Percentiles rank a stretch among this genome's conserved stretches.
Evolutionary conservation across 345 rosid species (phyloP).

Genomic region (Syzygium grande): DNA sequence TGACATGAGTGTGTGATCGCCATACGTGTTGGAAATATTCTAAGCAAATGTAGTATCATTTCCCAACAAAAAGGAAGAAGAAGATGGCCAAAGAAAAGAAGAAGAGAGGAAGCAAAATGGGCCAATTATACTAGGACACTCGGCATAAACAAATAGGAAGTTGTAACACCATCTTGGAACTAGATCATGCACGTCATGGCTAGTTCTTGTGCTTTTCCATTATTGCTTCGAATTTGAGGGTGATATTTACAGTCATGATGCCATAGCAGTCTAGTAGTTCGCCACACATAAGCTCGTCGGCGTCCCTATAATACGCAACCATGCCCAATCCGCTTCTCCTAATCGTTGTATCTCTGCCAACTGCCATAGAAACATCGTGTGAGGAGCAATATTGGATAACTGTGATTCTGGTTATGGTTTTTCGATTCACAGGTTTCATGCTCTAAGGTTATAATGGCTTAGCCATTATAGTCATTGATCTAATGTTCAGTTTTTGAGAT

Average conservation of each 20-base stretch:
- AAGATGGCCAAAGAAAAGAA: not conserved
- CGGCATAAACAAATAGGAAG: not conserved
- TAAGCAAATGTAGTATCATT: not conserved
- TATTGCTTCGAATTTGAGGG: not conserved
- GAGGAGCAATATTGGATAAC: not conserved
- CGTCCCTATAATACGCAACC: slow-evolving; percentile 49
- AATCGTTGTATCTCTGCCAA: slow-evolving; percentile 41
- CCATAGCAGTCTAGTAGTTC: slow-evolving; percentile 32
- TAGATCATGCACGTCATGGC: not conserved
- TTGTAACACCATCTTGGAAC: not conserved
- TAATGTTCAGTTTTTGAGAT: not conserved
- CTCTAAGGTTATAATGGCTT: not conserved
- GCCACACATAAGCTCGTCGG: slow-evolving; percentile 41
- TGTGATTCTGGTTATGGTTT: not conserved
- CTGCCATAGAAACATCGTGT: slow-evolving; percentile 19
- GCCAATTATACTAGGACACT: not conserved
- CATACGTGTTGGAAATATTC: not conserved
- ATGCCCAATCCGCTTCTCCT: slow-evolving; percentile 38
- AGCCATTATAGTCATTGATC: not conserved
- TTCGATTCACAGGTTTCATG: not conserved
- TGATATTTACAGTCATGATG: slow-evolving; percentile 17
- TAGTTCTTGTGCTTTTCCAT: not conserved
- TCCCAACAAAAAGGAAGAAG: not conserved
- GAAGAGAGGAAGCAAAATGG: not conserved
- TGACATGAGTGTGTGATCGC: not conserved